Conservation (phyloP, 2,329 filamentous ascomycete genomes). For the Aspergillus arachidicola region DNA sequence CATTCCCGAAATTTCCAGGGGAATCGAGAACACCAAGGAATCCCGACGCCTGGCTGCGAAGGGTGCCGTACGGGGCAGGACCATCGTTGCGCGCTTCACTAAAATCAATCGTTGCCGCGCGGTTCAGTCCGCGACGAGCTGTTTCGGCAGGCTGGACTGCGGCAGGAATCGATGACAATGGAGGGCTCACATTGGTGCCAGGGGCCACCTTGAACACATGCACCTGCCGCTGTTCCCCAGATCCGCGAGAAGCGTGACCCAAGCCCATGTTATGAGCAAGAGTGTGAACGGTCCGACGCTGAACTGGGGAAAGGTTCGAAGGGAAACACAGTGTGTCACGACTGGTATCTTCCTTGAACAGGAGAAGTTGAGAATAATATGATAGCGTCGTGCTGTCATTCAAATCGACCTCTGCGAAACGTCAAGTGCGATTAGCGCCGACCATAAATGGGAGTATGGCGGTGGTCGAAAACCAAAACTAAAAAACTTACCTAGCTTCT, state of each 20-base stretch:
- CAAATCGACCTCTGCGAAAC: conserved; percentile 71
- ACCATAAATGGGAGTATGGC: not conserved
- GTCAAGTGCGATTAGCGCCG: conserved; percentile 18
- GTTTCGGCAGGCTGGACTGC: conserved; percentile 72
- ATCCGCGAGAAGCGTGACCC: conserved; percentile 86
- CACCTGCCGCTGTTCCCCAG: conserved; percentile 83
- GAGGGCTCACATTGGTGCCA: conserved; percentile 60
- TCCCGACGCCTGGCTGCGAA: conserved; percentile 73
- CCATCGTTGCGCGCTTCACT: conserved; percentile 76
- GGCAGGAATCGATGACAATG: conserved; percentile 62
- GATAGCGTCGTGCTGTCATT: conserved; percentile 86
- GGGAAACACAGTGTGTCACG: conserved; percentile 86
- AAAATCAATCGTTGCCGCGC: conserved; percentile 97
- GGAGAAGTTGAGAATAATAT: conserved; percentile 85
- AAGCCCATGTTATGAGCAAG: conserved; percentile 94
- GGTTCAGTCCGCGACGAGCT: conserved; percentile 81
- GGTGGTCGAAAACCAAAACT: not conserved
- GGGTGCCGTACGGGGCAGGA: conserved; percentile 70
- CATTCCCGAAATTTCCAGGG: conserved; percentile 66
- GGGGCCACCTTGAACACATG: conserved; percentile 72
- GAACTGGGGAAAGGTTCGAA: conserved; percentile 74
- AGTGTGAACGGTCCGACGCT: conserved; percentile 89
- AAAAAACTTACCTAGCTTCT: conserved; percentile 39
- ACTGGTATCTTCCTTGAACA: conserved; percentile 80
- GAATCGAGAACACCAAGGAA: conserved; percentile 89